Percentiles rank a stretch among this genome's conserved stretches.
Evolutionary conservation across 2,329 filamentous ascomycete genomes (phyloP).

Genomic region (Cladorrhinum sp.): DNA sequence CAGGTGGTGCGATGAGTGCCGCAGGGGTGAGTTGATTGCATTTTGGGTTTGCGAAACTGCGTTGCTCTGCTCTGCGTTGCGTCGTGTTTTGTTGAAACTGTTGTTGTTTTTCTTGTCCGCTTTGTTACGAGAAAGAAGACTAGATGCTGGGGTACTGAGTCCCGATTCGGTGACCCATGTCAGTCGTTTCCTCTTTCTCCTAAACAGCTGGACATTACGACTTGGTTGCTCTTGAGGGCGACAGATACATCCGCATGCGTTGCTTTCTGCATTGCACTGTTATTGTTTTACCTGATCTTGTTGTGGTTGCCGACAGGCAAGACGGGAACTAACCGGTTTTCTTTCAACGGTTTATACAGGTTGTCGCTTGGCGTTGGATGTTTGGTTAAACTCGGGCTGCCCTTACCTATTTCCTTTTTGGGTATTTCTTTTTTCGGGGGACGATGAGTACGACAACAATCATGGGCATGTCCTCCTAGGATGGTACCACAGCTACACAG

Average conservation of each 20-base stretch:
- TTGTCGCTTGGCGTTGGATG: background rate
- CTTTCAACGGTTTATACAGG: background rate
- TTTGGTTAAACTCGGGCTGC: background rate
- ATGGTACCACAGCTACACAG: background rate
- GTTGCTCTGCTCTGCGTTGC: background rate
- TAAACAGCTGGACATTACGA: background rate
- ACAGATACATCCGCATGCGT: background rate
- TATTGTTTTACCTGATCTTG: background rate
- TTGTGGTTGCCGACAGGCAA: slow-evolving; percentile 1
- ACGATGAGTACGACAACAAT: background rate
- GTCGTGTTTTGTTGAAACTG: background rate
- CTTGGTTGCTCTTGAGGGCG: background rate
- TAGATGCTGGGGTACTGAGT: no score
- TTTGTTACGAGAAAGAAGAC: no score
- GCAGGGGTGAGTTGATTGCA: slow-evolving; percentile 2
- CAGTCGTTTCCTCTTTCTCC: background rate
- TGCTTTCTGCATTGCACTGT: background rate
- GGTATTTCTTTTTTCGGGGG: background rate
- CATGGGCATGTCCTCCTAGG: background rate
- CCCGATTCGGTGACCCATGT: no score
- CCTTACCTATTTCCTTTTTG: background rate
- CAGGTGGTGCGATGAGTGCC: slow-evolving; percentile 6
- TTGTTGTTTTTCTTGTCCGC: no score
- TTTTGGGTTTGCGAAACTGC: background rate
- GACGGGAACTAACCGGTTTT: background rate